Evolutionary conservation across 768 basidiomycete genomes (phyloP).

Genomic region (Wakefieldia striispora): DNA sequence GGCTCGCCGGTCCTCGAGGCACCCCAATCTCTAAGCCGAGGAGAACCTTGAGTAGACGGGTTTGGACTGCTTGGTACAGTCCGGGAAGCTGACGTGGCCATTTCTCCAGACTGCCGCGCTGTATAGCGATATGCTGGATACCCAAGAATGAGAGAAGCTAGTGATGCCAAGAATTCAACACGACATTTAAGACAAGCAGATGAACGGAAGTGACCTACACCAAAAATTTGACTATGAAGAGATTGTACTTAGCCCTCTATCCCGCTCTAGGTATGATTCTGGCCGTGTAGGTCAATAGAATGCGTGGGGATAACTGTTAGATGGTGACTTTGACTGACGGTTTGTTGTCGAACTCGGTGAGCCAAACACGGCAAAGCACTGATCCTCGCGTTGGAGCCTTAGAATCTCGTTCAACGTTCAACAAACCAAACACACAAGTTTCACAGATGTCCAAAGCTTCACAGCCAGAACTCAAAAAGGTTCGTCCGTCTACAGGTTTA

Average conservation of each 20-base stretch:
- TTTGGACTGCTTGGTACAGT: constrained; percentile 26
- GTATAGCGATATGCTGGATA: neutral
- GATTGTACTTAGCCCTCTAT: neutral
- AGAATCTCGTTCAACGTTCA: neutral
- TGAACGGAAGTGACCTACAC: constrained; percentile 9
- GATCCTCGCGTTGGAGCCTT: neutral
- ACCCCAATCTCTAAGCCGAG: constrained; percentile 43
- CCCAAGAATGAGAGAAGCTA: constrained; percentile 7
- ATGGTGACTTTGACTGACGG: neutral
- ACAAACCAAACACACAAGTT: neutral
- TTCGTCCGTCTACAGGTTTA: constrained; percentile 29
- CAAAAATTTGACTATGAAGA: neutral
- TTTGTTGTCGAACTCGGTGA: neutral
- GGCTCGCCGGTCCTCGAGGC: constrained; percentile 40
- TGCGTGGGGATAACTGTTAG: neutral
- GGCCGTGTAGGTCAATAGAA: neutral
- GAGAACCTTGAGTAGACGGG: constrained; percentile 26
- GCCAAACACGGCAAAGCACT: constrained; percentile 36
- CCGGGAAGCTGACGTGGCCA: constrained; percentile 43
- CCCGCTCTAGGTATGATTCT: neutral
- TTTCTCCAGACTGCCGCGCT: constrained; percentile 19
- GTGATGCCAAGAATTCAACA: constrained; percentile 12
- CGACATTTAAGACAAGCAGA: neutral
- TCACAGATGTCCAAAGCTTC: constrained; percentile 85
- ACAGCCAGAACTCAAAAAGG: constrained; percentile 98